These are phyloP conservation scores for Phragmites australis DNA, from an alignment of 176 grass and related monocot species.

Conservation along the genomic window DNA sequence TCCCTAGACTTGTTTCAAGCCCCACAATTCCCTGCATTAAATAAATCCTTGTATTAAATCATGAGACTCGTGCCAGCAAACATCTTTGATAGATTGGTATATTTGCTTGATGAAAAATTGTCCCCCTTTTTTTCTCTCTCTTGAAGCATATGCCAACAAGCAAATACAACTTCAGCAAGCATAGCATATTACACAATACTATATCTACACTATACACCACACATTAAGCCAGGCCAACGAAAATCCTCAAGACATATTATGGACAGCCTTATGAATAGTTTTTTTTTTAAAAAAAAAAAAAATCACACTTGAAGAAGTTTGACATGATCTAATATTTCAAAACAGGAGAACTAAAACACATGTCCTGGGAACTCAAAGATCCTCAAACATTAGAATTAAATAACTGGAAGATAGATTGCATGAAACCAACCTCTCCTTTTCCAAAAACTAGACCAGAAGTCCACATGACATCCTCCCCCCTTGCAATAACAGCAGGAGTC, in stretches of 20 bases:
- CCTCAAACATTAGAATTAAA: neutral
- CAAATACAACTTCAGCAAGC: neutral
- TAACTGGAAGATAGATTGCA: slow-evolving; percentile 2
- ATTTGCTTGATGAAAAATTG: neutral
- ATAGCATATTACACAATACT: neutral
- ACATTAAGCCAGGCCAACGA: neutral
- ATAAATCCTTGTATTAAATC: neutral
- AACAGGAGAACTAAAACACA: neutral
- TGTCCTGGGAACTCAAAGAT: neutral
- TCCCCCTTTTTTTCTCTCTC: neutral
- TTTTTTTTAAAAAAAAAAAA: neutral
- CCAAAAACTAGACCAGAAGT: slow-evolving; percentile 77
- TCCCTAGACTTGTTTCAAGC: slow-evolving; percentile 74
- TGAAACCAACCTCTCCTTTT: slow-evolving; percentile 60
- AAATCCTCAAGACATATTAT: neutral
- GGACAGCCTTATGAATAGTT: neutral
- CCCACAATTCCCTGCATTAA: slow-evolving; percentile 72
- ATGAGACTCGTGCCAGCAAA: neutral
- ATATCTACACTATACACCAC: neutral
- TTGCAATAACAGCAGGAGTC: slow-evolving; percentile 50
- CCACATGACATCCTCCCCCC: slow-evolving; percentile 72
- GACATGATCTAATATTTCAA: neutral
- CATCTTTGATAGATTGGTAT: neutral
- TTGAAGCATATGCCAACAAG: neutral
- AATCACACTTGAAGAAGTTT: neutral